A percentile compares a stretch with the other conserved stretches of the same genome.
These are phyloP conservation scores for Neolentinus lepideus DNA, from an alignment of 1,284 basidiomycete genomes.

Conservation along the genomic window DNA sequence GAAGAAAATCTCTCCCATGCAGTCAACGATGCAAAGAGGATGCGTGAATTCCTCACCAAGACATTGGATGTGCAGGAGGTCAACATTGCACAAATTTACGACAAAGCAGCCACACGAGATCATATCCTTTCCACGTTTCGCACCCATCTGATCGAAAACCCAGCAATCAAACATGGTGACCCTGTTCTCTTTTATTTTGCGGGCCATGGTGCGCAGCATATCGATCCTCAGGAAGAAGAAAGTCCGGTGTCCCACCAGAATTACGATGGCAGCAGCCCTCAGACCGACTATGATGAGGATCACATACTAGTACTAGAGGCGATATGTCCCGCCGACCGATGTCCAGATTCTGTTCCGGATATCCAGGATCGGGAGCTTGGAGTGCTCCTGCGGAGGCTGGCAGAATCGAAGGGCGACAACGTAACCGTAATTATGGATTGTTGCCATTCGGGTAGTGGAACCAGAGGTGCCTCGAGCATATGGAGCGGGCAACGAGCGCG, in stretches of 20 bases:
- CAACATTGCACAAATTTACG: slow-evolving; percentile 23
- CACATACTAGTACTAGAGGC: slow-evolving; percentile 5
- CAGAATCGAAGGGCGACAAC: slow-evolving; percentile 9
- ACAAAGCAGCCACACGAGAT: slow-evolving; percentile 24
- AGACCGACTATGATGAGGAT: background rate
- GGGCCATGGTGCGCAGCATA: slow-evolving; percentile 28
- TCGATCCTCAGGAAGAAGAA: slow-evolving; percentile 16
- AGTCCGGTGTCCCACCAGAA: slow-evolving; percentile 9
- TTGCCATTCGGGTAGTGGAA: slow-evolving; percentile 10
- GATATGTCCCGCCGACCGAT: slow-evolving; percentile 6
- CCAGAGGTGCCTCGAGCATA: background rate
- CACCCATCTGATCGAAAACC: slow-evolving; percentile 16
- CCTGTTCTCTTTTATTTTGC: slow-evolving; percentile 30
- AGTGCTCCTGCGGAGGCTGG: slow-evolving; percentile 5
- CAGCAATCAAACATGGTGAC: slow-evolving; percentile 15
- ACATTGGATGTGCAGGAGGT: slow-evolving; percentile 18
- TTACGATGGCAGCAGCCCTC: background rate
- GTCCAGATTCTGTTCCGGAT: background rate
- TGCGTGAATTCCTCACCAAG: slow-evolving; percentile 20
- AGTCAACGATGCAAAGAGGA: slow-evolving; percentile 23
- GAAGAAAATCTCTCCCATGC: slow-evolving; percentile 19
- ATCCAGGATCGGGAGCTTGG: slow-evolving; percentile 9
- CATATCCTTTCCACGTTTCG: slow-evolving; percentile 23
- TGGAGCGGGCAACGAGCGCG: background rate
- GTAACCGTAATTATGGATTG: slow-evolving; percentile 10